These are phyloP conservation scores for Phytophthora kernoviae DNA, from an alignment of 352 stramenopile genomes.

Conservation along the genomic window DNA sequence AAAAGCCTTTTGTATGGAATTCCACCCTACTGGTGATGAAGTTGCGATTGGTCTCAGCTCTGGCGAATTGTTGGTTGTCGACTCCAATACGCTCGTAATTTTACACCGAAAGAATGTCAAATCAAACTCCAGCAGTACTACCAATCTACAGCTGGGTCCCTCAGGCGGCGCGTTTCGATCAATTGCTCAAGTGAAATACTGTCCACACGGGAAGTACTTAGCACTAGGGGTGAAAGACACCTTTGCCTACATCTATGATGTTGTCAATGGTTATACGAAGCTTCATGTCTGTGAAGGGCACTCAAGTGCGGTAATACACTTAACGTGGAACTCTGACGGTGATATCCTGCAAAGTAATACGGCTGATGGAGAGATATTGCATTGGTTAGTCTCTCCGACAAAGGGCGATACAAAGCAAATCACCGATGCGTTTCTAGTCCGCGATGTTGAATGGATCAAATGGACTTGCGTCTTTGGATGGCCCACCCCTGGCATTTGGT, in stretches of 20 bases:
- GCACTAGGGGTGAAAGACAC: conserved; percentile 65
- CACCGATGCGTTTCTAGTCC: conserved; percentile 60
- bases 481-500: conserved; percentile 67
- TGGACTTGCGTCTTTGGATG: conserved; percentile 79
- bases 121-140: conserved; percentile 13
- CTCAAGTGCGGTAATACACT: conserved; percentile 75
- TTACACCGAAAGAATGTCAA: conserved; percentile 53
- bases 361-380: conserved; percentile 63
- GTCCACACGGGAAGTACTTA: conserved; percentile 48
- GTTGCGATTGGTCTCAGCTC: conserved; percentile 55
- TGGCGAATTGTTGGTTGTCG: conserved; percentile 60
- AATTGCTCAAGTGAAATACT: conserved; percentile 60
- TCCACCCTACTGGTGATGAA: conserved; percentile 57
- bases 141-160: conserved; percentile 17
- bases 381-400: conserved; percentile 47
- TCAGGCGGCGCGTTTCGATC: conserved; percentile 10
- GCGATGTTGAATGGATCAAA: conserved; percentile 62
- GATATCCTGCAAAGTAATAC: conserved; percentile 86
- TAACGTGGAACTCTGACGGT: conserved; percentile 88
- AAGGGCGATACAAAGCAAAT: conserved; percentile 60
- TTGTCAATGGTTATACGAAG: conserved; percentile 55
- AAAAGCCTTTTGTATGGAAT: conserved; percentile 58
- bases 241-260: conserved; percentile 66
- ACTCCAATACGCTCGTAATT: conserved; percentile 40
- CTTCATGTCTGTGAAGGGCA: conserved; percentile 77